Base-by-base conservation (phyloP, 179 eudicot genomes). In the Sideroxylon spinosum region DNA sequence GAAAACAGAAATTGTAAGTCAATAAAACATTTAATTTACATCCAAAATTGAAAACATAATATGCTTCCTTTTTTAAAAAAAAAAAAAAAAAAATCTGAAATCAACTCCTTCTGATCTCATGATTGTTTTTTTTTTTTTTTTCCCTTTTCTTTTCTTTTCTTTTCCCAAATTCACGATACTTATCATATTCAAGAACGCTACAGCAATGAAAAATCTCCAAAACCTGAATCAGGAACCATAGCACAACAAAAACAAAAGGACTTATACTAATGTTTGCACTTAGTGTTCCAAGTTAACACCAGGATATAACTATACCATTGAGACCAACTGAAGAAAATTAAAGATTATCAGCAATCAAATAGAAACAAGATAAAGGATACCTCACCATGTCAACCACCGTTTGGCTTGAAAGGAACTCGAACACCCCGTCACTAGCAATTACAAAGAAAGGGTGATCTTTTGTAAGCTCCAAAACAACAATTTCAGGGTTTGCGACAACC, bases 331-430 rank as follows among this genome's bases (percentile, higher is more conserved):
- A 19, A 56, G 13, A 50, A 48, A 28, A 50, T 62, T n/a, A 16
- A 75, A 60, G 76, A 29, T 2, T 44, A 60, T 29, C 20, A 75
- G 55, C 60, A 76, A 13, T 22, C 7, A 66, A 28, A 48, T 44
- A 62, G 7, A 63, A 37, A 48, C 59, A 55, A 26, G 73, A 65
- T 50, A 74, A 76, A 50, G 68, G 65, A 81, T 68, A 82, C 76
- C 91, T 84, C 86, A 95, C 99, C 99, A 93, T 95, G 85, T 95
- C 99, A 81, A 95, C 93, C 86, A 95, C 99, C 19, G 89, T 60
- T 87, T 95, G 99, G 90, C 99, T 95, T 68, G 99, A 87, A 78
- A 95, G 87, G 79, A 95, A 95, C 89, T 95, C 99, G 71, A 95
- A 95, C 44, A 95, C 99, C 44, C 99, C 99, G 82, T 95, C 99